Evolutionary conservation across 306 rosid genomes (phyloP).

Genomic region (Gastrolobium villosum): DNA sequence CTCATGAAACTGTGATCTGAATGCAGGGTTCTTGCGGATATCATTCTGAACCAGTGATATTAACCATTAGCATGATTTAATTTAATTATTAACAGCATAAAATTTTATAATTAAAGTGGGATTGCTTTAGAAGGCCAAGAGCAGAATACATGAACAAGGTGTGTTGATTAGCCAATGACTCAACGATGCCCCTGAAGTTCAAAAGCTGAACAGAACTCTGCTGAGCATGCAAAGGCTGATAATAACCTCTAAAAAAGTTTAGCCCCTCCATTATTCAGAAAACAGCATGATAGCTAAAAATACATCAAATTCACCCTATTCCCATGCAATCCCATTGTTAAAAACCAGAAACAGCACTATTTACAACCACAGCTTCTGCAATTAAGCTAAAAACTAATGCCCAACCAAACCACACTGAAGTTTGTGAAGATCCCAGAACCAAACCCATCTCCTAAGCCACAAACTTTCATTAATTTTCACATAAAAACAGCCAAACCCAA

Average conservation of each 20-base stretch:
- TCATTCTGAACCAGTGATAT: slow-evolving; percentile 72
- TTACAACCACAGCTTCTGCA: not conserved
- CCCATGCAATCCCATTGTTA: not conserved
- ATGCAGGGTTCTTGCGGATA: slow-evolving; percentile 95
- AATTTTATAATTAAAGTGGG: not conserved
- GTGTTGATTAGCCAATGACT: slow-evolving; percentile 10
- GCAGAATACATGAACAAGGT: slow-evolving; percentile 12
- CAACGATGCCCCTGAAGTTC: slow-evolving; percentile 16
- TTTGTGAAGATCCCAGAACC: slow-evolving; percentile 11
- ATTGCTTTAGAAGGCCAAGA: slow-evolving; percentile 27
- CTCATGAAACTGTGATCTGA: slow-evolving; percentile 96
- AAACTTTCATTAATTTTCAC: slow-evolving; percentile 12
- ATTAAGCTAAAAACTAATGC: slow-evolving; percentile 6
- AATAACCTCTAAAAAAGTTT: not conserved
- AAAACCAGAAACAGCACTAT: not conserved
- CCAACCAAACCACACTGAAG: not conserved
- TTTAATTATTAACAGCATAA: slow-evolving; percentile 22
- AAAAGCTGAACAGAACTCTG: slow-evolving; percentile 10
- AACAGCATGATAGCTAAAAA: not conserved
- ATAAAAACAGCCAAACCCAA: slow-evolving; percentile 3
- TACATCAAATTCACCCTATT: slow-evolving; percentile 5
- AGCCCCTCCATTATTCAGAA: slow-evolving; percentile 14
- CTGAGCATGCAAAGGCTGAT: slow-evolving; percentile 23
- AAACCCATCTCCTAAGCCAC: slow-evolving; percentile 34
- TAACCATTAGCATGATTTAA: slow-evolving; percentile 25